Evolutionary conservation across 805 yeast genomes (phyloP), one percentile per base, ranked within the genome.

Genomic region (Candida krabiensis): DNA sequence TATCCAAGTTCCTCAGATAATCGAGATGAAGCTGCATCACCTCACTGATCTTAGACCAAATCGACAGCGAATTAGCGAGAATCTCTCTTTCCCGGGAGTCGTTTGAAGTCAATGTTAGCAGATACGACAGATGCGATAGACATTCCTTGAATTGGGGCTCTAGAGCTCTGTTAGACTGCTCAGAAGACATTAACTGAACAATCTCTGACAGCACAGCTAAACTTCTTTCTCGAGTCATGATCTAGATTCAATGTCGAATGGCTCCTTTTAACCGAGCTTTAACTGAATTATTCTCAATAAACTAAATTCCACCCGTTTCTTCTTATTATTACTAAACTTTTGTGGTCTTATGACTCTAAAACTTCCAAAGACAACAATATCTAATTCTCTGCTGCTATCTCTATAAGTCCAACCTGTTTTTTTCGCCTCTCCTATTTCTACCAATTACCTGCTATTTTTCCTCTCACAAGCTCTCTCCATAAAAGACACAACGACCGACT

Each of bases 21-120:
- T 19, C 35, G 29, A 36, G 5, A 16, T 41, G 37, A 14, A 26
- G 11, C 13, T 41, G 42, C 5, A 43, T 26, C n/a, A 29, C 35
- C 17, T 50, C 49, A 16, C 37, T 36, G 23, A 44, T 31, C 16
- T 49, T 49, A 7, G 52, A 21, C 55, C 57, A 52, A 7, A 53
- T 43, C 5, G 55, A 48, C 3, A 50, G 35, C 4, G 53, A 49
- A 19, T 39, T 42, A 19, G 52, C 47, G 9, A 53, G 33, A n/a
- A 43, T 30, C 9, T 44, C 18, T 13, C 56, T 33, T 23, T 50
- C 47, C 1, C 18, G 25, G 6, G 44, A 32, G 14, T 37, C 47
- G 22, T 43, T 36, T 4, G 52, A 33, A 13, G 52, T 52, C 17
- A 37, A 33, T 1, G 30, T 25, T 11, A 52, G 37, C 15, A 52